phyloP scores from a whole-genome alignment of 1,284 basidiomycete species.

The Naganishia albida region DNA sequence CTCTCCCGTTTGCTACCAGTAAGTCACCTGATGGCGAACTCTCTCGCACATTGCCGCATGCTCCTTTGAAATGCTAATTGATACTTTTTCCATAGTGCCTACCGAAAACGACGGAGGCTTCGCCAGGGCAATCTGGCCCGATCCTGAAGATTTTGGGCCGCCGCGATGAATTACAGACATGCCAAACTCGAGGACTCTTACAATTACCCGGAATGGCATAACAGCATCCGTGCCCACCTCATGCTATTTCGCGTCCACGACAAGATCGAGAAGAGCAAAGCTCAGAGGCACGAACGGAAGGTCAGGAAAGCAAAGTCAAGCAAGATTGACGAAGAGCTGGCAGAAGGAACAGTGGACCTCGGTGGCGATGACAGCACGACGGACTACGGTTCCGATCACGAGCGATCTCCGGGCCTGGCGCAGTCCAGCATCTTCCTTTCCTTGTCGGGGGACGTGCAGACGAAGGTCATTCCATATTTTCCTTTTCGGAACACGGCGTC shows the following conservation, averaged over 20 bases:
- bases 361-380: no score
- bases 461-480: background rate
- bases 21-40: no score
- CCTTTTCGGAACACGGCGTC: background rate
- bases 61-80: no score
- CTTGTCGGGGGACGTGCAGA: background rate
- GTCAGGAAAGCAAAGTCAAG: no score
- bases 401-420: background rate
- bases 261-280: background rate
- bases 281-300: no score
- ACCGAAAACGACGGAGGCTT: background rate
- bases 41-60: no score
- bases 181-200: background rate
- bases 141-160: background rate
- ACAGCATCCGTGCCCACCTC: background rate
- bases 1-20: no score
- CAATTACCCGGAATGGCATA: background rate
- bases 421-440: background rate
- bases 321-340: no score
- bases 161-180: background rate
- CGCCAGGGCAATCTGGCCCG: background rate
- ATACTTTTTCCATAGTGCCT: no score
- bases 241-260: background rate
- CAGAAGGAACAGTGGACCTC: no score
- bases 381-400: no score